These are phyloP conservation scores for Penicillium sp. DNA, from an alignment of 2,329 filamentous ascomycete species.

Conservation along the genomic window DNA sequence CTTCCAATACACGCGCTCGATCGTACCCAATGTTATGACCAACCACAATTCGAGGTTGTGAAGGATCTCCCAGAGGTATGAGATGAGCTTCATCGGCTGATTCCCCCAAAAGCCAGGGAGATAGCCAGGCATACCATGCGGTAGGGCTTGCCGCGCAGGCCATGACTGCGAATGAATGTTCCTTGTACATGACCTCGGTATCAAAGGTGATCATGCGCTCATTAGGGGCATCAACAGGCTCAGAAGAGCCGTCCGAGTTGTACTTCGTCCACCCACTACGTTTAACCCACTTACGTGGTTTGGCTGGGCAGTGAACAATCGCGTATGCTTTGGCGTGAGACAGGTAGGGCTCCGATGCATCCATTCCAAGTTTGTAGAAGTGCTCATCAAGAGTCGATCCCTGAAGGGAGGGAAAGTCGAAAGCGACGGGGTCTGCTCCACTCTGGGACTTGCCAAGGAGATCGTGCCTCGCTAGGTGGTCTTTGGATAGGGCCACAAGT, in stretches of 20 bases:
- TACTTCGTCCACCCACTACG: conserved; percentile 95
- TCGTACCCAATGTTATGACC: conserved; percentile 97
- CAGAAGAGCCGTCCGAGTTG: conserved; percentile 63
- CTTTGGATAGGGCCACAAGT: conserved; percentile 70
- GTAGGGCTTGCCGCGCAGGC: conserved; percentile 85
- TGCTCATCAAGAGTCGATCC: conserved; percentile 85
- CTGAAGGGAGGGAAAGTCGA: conserved; percentile 74
- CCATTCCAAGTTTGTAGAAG: conserved; percentile 79
- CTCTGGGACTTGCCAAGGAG: conserved; percentile 87
- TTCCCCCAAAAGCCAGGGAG: conserved; percentile 86
- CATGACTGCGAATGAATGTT: conserved; percentile 90
- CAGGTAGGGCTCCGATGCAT: conserved; percentile 81
- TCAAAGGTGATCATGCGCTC: conserved; percentile 86
- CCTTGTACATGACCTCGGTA: conserved; percentile 94
- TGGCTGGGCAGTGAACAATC: conserved; percentile 51
- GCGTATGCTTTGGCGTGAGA: conserved; percentile 69
- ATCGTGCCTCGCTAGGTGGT: conserved; percentile 80
- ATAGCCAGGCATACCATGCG: conserved; percentile 96
- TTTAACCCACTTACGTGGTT: conserved; percentile 66
- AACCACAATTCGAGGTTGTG: conserved; percentile 68
- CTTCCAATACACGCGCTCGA: conserved; percentile 77
- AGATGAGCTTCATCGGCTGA: conserved; percentile 70
- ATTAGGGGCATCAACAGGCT: conserved; percentile 68
- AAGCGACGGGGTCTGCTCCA: conserved; percentile 65
- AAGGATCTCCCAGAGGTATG: conserved; percentile 76